A percentile compares a stretch with the other conserved stretches of the same genome.
These are phyloP conservation scores for Jatropha multifida DNA, from an alignment of 441 rosid species.

Conservation along the genomic window DNA sequence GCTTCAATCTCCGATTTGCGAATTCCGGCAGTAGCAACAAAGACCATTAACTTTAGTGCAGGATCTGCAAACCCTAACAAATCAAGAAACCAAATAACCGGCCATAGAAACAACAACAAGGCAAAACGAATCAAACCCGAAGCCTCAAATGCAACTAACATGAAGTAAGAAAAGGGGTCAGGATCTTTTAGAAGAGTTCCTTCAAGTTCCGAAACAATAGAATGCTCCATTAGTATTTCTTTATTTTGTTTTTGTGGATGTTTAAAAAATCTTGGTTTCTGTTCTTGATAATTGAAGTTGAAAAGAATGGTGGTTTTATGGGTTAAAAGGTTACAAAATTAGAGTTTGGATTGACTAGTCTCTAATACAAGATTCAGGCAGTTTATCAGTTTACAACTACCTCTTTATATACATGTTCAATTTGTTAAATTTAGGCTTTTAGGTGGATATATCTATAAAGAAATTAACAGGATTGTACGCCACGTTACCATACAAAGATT, in stretches of 20 bases:
- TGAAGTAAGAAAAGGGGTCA: conserved; percentile 70
- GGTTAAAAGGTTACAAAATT: conserved; percentile 21
- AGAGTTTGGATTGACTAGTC: conserved; percentile 43
- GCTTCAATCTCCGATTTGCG: conserved; percentile 60
- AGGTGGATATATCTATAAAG: conserved; percentile 38
- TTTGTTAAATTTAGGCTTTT: background rate
- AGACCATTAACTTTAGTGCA: conserved; percentile 62
- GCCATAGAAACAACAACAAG: conserved; percentile 55
- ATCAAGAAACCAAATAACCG: conserved; percentile 51
- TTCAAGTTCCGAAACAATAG: conserved; percentile 73
- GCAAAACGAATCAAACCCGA: conserved; percentile 71
- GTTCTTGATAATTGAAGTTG: conserved; percentile 10
- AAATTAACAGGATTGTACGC: conserved; percentile 37
- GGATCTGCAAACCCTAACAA: conserved; percentile 37
- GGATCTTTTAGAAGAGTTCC: conserved; percentile 65
- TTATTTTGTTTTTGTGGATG: too few relatives aligned
- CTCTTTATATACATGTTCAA: conserved; percentile 12
- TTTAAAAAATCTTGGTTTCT: background rate
- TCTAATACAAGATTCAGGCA: conserved; percentile 39
- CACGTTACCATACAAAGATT: conserved; percentile 45
- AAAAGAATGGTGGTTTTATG: conserved; percentile 19
- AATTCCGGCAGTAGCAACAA: conserved; percentile 60
- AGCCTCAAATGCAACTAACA: conserved; percentile 82
- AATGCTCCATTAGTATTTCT: conserved; percentile 28
- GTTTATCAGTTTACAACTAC: conserved; percentile 71